Conservation (phyloP, 176 grass and related monocot genomes). For the Aegilops longissima region DNA sequence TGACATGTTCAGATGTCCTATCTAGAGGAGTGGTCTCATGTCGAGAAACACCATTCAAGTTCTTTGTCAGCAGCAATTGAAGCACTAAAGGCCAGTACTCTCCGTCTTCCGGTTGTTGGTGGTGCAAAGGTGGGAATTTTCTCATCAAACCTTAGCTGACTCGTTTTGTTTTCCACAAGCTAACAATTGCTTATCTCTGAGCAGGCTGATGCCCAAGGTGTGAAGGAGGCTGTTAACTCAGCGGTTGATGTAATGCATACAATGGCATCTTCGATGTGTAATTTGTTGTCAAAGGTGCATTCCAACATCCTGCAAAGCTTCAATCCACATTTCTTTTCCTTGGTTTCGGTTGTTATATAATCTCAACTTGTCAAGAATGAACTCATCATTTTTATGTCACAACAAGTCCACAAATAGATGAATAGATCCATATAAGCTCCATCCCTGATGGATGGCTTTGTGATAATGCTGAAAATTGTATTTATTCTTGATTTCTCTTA, state of each 20-base stretch:
- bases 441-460: slow-evolving; percentile 1
- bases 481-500: neutral
- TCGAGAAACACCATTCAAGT: slow-evolving; percentile 80
- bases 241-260: slow-evolving; percentile 77
- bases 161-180: slow-evolving; percentile 19
- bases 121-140: slow-evolving; percentile 81
- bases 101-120: slow-evolving; percentile 87
- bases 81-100: slow-evolving; percentile 94
- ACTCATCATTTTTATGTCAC: neutral
- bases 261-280: slow-evolving; percentile 78
- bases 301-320: slow-evolving; percentile 13
- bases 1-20: slow-evolving; percentile 61
- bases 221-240: slow-evolving; percentile 85
- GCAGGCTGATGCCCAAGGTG: slow-evolving; percentile 73
- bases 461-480: neutral
- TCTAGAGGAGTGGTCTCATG: slow-evolving; percentile 84
- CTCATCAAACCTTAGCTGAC: neutral
- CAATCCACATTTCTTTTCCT: neutral
- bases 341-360: slow-evolving; percentile 3
- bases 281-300: slow-evolving; percentile 75
- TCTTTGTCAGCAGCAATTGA: slow-evolving; percentile 78
- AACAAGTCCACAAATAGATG: neutral
- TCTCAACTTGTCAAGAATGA: slow-evolving; percentile 12
- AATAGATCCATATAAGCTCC: slow-evolving; percentile 14
- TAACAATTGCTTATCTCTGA: slow-evolving; percentile 30